Evolutionary conservation across 2,329 filamentous ascomycete species (phyloP), one percentile per base, ranked within the genome.

Genomic region (Cercospora nicotianae): DNA sequence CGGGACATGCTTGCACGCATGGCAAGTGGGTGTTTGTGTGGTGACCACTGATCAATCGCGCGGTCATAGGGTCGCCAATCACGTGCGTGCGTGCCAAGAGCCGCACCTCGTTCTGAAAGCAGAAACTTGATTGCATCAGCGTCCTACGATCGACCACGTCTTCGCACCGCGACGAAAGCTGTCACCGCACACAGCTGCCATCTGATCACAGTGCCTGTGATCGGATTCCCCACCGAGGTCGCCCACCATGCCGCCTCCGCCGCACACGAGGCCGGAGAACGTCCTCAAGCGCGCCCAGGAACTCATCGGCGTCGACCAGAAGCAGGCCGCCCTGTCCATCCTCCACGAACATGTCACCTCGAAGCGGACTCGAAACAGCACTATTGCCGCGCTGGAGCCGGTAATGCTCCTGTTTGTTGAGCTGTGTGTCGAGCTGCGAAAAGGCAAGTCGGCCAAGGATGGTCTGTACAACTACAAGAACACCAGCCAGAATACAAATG

Each of bases 391-490:
- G 64, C 85, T 99, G 79, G 95, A 99, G 89, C 95, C 95, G 73
- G 94, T 99, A 74, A 98, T 99, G 94, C 87, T 98, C 82, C 90
- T 97, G 74, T 90, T 99, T 79, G 94, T 99, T 77, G 93, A 98
- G 83, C 88, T 98, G 68, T 97, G 92, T 74, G 95, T 99, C 77
- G 94, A 98, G 79, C 89, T 97, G 77, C 93, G 95, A 84, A 99
- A 98, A 84, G 95, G 95, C 76, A 99, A 99, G 83, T 87, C 95
- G 69, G 95, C 94, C 81, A 99, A 99, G 87, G 95, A 99, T 84
- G 95, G 95, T 70, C 87, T 99, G 60, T 99, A 98, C 82, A 95
- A 97, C 82, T 99, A 99, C 88, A 99, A 99, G 87, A 99, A 99
- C 82, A 98, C 97, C 75, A 94, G 94, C 65, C 95, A 99, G 82